Evolutionary conservation across 2,329 filamentous ascomycete species (phyloP).

Genomic region (Apiospora pterosperma): DNA sequence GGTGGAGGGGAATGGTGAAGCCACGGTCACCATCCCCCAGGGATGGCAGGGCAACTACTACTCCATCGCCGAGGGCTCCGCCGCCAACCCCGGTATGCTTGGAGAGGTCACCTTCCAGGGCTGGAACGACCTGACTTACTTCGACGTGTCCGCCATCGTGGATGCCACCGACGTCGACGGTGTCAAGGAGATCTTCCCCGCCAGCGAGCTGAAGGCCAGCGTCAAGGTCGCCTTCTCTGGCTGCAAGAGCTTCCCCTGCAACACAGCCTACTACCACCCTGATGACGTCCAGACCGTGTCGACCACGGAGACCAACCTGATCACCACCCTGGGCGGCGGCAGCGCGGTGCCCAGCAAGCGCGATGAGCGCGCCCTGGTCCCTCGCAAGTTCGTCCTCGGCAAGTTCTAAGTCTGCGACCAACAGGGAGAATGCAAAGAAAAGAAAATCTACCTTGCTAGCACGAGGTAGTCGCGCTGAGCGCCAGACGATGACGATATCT

Average conservation of each 20-base stretch:
- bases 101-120: conserved; percentile 49
- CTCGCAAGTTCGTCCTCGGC: conserved; percentile 31
- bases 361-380: conserved; percentile 18
- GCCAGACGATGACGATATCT: conserved; percentile 22
- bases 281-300: conserved; percentile 56
- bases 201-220: conserved; percentile 14
- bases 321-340: conserved; percentile 44
- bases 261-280: conserved; percentile 49
- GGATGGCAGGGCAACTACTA: conserved; percentile 50
- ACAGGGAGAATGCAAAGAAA: neutral
- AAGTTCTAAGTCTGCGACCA: conserved; percentile 21
- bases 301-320: conserved; percentile 44
- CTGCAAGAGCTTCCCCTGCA: conserved; percentile 49
- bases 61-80: conserved; percentile 41
- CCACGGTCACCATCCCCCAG: conserved; percentile 39
- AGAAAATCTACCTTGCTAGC: neutral
- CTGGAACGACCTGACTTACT: conserved; percentile 48
- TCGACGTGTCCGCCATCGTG: conserved; percentile 58
- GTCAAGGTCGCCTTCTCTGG: conserved; percentile 41
- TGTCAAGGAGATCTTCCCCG: conserved; percentile 54
- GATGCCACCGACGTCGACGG: conserved; percentile 45
- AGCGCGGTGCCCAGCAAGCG: conserved; percentile 13
- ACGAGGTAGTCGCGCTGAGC: conserved; percentile 21
- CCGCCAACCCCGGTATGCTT: conserved; percentile 46
- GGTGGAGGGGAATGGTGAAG: conserved; percentile 35